phyloP scores from a whole-genome alignment of 495 filamentous ascomycete genomes.

The Penicillium silybi region DNA sequence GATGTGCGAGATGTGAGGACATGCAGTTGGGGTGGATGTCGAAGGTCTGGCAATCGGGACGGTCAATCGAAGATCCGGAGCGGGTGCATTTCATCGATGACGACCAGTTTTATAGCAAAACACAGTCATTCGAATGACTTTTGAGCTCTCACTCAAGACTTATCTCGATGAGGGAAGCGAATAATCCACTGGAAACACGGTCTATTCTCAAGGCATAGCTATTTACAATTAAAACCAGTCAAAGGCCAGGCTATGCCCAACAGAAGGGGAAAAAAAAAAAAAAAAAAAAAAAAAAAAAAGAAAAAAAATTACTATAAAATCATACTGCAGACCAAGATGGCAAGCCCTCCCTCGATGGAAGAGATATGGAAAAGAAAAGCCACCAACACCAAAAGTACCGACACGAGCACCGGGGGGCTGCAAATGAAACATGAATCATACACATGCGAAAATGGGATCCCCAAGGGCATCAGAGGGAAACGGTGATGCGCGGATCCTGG shows the following conservation, averaged over 20 bases:
- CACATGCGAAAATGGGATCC: constrained; percentile 24
- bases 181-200: no score
- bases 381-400: constrained; percentile 28
- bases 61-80: constrained; percentile 25
- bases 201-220: constrained; percentile 29
- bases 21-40: not conserved
- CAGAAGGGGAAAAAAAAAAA: constrained; percentile 5
- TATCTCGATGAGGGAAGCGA: no score
- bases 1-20: not conserved
- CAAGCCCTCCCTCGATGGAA: constrained; percentile 10
- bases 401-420: constrained; percentile 16
- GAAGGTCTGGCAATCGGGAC: constrained; percentile 2
- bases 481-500: constrained; percentile 2
- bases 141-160: no score
- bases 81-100: not conserved
- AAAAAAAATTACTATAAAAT: constrained; percentile 20
- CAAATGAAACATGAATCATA: constrained; percentile 36
- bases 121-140: not conserved
- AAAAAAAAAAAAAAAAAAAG: constrained; percentile 11
- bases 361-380: constrained; percentile 18
- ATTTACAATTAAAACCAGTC: constrained; percentile 21
- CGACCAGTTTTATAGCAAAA: not conserved
- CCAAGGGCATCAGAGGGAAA: not conserved
- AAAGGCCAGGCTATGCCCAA: constrained; percentile 24
- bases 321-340: constrained; percentile 17